A percentile compares a stretch with the other conserved stretches of the same genome.
Conservation (phyloP, 306 rosid genomes). For the Cucurbita ficifolia region DNA sequence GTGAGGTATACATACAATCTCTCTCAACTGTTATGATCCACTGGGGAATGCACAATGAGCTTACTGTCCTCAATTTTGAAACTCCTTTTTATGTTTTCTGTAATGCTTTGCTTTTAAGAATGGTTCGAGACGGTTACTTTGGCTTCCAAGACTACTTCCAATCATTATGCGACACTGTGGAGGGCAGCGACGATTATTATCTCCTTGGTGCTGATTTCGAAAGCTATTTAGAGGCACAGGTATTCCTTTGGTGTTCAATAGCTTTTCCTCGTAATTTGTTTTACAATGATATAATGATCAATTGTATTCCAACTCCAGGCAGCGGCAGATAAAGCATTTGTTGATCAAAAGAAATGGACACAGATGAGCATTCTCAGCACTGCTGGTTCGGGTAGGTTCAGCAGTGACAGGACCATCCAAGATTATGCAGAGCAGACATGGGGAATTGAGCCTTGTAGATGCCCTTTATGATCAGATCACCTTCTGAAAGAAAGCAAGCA, state of each 20-base stretch:
- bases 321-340: conserved; percentile 54
- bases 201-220: conserved; percentile 49
- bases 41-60: background rate
- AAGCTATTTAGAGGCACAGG: conserved; percentile 73
- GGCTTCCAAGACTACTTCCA: conserved; percentile 45
- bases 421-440: conserved; percentile 53
- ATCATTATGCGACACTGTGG: conserved; percentile 50
- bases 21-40: background rate
- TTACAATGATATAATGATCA: background rate
- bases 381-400: conserved; percentile 58
- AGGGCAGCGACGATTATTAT: conserved; percentile 39
- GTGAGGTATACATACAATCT: conserved; percentile 24
- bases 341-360: conserved; percentile 46
- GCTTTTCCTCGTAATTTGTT: background rate
- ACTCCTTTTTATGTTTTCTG: conserved; percentile 6
- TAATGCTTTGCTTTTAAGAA: conserved; percentile 14
- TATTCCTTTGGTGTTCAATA: conserved; percentile 7
- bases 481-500: background rate
- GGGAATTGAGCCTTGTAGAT: conserved; percentile 57
- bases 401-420: conserved; percentile 58
- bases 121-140: conserved; percentile 60
- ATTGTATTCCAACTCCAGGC: conserved; percentile 26
- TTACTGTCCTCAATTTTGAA: background rate
- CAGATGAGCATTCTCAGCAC: conserved; percentile 56
- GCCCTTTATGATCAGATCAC: conserved; percentile 26